phyloP scores from a whole-genome alignment of 1,284 basidiomycete species.

The Ganoderma leucocontextum region DNA sequence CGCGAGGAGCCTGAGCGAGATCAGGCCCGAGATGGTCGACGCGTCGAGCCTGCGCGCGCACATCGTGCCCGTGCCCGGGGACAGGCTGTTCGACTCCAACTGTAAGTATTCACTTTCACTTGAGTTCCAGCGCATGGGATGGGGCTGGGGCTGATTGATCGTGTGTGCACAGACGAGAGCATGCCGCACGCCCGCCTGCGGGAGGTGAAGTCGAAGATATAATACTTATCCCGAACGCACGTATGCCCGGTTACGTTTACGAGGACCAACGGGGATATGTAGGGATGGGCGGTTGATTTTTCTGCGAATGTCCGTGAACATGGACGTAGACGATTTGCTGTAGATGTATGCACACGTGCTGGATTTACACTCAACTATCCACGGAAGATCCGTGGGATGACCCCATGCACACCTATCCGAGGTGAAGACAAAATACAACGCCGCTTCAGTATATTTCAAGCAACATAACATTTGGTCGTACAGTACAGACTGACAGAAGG shows the following conservation, averaged over 20 bases:
- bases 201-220: conserved; percentile 60
- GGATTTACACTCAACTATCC: background rate
- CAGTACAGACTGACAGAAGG: too few species aligned
- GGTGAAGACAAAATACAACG: too few species aligned
- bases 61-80: conserved; percentile 66
- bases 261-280: background rate
- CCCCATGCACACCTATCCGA: background rate
- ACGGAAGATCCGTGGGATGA: too few species aligned
- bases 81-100: conserved; percentile 76
- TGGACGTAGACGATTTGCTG: background rate
- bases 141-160: background rate
- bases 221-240: background rate
- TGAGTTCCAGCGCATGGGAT: conserved; percentile 61
- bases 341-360: background rate
- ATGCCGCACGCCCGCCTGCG: conserved; percentile 62
- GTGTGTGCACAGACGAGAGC: conserved; percentile 43
- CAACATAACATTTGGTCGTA: background rate
- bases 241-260: too few species aligned
- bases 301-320: background rate
- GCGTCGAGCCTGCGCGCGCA: conserved; percentile 70
- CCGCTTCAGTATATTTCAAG: background rate
- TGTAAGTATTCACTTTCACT: conserved; percentile 64
- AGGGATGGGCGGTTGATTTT: background rate
- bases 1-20: conserved; percentile 77
- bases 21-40: conserved; percentile 91